phyloP scores from a whole-genome alignment of 192 early-diverging fungal species.

The Oehlia diaphana region DNA sequence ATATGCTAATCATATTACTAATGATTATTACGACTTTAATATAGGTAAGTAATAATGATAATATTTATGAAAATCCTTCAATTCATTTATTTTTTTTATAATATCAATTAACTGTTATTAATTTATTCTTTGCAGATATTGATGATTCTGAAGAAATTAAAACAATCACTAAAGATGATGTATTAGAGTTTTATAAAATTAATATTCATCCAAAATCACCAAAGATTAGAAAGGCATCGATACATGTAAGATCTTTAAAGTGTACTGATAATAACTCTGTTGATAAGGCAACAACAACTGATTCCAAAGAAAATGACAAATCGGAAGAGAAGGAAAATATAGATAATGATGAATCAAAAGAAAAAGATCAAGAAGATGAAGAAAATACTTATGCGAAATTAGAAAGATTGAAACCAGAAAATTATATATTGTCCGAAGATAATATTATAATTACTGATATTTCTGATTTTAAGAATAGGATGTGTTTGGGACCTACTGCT shows the following conservation, averaged over 20 bases:
- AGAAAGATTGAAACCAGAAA: not conserved
- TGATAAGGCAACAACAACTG: not conserved
- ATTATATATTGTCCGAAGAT: not conserved
- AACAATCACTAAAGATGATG: not conserved
- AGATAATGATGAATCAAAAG: not conserved
- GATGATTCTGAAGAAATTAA: not conserved
- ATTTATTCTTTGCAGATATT: not conserved
- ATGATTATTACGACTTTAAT: constrained; percentile 87
- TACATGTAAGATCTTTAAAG: not conserved
- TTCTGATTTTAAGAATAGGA: not conserved
- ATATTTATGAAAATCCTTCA: not conserved
- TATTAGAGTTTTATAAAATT: not conserved
- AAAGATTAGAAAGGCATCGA: not conserved
- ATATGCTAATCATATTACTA: constrained; percentile 75
- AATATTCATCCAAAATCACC: not conserved
- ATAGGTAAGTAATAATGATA: constrained; percentile 34
- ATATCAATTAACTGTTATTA: not conserved
- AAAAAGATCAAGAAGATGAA: not conserved
- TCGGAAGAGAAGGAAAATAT: too few species aligned
- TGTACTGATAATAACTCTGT: not conserved
- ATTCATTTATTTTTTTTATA: not conserved
- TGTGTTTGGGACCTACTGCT: not conserved
- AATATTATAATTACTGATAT: not conserved
- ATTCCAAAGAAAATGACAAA: not conserved
- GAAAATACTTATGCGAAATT: not conserved